phyloP scores from a whole-genome alignment of 2,329 filamentous ascomycete genomes.

The Blastomyces silverae region DNA sequence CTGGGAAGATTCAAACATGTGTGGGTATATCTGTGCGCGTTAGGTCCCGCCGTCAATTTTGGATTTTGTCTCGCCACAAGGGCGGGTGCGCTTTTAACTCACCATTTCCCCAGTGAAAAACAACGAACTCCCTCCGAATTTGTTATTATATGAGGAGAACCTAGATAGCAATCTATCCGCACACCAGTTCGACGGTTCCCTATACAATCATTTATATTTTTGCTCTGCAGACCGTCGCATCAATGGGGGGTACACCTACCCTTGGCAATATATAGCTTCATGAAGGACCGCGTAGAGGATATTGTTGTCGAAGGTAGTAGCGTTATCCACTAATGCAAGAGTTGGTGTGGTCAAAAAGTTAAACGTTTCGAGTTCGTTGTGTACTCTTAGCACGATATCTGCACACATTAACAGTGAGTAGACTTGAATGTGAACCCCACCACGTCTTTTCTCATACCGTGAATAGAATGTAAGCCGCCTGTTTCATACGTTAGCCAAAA shows the following conservation, averaged over 20 bases:
- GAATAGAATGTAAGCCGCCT: slow-evolving; percentile 66
- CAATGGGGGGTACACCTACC: slow-evolving; percentile 35
- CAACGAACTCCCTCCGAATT: slow-evolving; percentile 48
- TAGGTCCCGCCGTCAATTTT: slow-evolving; percentile 9
- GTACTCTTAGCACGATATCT: slow-evolving; percentile 62
- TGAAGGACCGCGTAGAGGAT: slow-evolving; percentile 83
- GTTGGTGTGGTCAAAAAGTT: slow-evolving; percentile 68
- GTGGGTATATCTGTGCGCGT: slow-evolving; percentile 57
- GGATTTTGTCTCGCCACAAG: not conserved
- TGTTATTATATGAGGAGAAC: slow-evolving; percentile 44
- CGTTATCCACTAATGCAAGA: slow-evolving; percentile 60
- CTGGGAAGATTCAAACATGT: slow-evolving; percentile 73
- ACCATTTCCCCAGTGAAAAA: slow-evolving; percentile 88
- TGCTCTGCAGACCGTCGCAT: not conserved
- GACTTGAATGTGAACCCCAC: too few relatives aligned
- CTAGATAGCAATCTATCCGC: slow-evolving; percentile 44
- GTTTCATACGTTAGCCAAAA: slow-evolving; percentile 11
- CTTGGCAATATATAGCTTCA: slow-evolving; percentile 78
- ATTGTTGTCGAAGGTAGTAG: slow-evolving; percentile 63
- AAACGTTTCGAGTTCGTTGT: slow-evolving; percentile 66
- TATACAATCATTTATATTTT: slow-evolving; percentile 25
- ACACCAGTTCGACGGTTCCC: slow-evolving; percentile 64
- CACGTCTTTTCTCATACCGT: slow-evolving; percentile 41
- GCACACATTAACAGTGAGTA: not conserved
- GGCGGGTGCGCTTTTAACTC: slow-evolving; percentile 13